Conservation (phyloP, 768 basidiomycete genomes). For the Phylloporus rhodoxanthus region DNA sequence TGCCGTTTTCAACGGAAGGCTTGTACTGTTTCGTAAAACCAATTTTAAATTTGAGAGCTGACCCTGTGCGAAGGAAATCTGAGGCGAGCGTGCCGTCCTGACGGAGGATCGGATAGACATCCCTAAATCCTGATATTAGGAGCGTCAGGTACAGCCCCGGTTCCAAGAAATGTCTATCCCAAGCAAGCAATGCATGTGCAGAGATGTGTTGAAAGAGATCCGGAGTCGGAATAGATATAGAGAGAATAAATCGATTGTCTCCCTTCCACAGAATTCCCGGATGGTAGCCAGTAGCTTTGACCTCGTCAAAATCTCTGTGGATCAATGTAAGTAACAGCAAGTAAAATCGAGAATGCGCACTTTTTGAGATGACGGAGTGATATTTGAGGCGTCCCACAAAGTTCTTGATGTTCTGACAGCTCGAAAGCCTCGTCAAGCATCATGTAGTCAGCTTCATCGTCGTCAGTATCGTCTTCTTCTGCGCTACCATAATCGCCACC, state of each 20-base stretch:
- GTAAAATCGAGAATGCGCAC: background rate
- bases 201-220: slow-evolving; percentile 48
- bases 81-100: background rate
- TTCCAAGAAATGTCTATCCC: slow-evolving; percentile 62
- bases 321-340: background rate
- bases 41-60: background rate
- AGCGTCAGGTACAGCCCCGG: slow-evolving; percentile 55
- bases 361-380: background rate
- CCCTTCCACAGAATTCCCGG: background rate
- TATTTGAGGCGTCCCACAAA: background rate
- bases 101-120: background rate
- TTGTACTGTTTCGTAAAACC: background rate
- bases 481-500: background rate
- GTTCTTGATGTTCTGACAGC: background rate
- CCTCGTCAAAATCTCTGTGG: background rate
- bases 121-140: slow-evolving; percentile 45
- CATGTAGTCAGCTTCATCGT: background rate
- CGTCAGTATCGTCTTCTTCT: background rate
- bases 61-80: background rate
- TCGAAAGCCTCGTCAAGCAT: background rate
- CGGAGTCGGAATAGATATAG: slow-evolving; percentile 53
- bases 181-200: slow-evolving; percentile 63
- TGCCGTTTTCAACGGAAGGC: background rate
- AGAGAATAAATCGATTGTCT: slow-evolving; percentile 41
- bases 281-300: background rate